Base-by-base conservation (phyloP, 2,329 filamentous ascomycete genomes). In the Penicillium sp. region DNA sequence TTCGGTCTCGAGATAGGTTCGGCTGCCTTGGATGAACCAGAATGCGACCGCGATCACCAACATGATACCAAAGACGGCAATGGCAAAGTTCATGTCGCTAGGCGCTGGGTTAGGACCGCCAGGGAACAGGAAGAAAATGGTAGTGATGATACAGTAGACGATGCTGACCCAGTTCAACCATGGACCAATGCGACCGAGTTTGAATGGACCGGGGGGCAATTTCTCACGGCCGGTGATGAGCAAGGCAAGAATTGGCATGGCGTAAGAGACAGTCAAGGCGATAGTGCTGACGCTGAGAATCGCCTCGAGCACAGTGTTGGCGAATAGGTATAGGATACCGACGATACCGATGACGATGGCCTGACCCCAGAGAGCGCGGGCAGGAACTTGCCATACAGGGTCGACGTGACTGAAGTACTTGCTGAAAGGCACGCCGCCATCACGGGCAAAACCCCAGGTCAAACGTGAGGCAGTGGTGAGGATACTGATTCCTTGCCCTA, bases 1-100 rank as follows among this genome's bases (percentile, higher is more conserved):
- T 38, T 65, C 64, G 1, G 63, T 64, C 51, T 59, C 57, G 17
- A 69, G 56, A 65, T 74, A 62, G 41, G 70, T 64, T 22, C 61
- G 57, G 4, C 69, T 68, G 1, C 77, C 77, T 56, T 72, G 70
- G 34, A 76, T 45, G 33, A 78, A 63, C 76, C 77, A 80, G 52
- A 79, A 79, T 0, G 62, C 67, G 1, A 77, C 34, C 0, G 75
- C 68, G 7, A 79, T 67, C 3, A 77, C 64, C 45, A 79, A 54
- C 76, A 79, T 77, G 21, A 79, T 69, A 1, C 75, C 77, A 55
- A 80, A 79, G 1, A 79, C 77, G 1, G 73, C 77, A 55, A 79
- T 78, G 6, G 77, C 77, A 57, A 74, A 80, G 61, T 80, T 80
- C 77, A 79, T 79, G 52, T 79, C 75, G n/a, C 64, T 63, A 0